A percentile compares a stretch with the other conserved stretches of the same genome.
Evolutionary conservation across 768 basidiomycete species (phyloP).

Genomic region (Amanita rubescens): DNA sequence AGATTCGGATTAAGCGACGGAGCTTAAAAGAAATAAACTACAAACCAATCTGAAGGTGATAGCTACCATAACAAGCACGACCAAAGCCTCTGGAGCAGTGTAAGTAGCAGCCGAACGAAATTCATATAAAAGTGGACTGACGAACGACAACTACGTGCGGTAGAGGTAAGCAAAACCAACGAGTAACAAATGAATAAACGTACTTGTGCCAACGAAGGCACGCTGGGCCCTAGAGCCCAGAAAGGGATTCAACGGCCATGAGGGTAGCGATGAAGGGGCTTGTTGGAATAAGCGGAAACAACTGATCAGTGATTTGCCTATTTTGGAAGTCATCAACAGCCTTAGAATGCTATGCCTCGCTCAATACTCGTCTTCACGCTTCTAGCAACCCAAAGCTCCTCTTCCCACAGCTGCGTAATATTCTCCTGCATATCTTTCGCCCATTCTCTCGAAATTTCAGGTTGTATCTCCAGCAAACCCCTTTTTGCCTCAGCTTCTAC

Average conservation of each 20-base stretch:
- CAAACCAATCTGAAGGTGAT: conserved; percentile 58
- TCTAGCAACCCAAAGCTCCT: conserved; percentile 47
- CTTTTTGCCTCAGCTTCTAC: conserved; percentile 9
- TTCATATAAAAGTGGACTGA: conserved; percentile 31
- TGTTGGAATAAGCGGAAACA: too few relatives aligned
- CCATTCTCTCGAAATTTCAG: conserved; percentile 16
- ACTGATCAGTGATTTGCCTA: not conserved
- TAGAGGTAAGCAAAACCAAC: conserved; percentile 9
- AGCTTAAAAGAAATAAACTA: conserved; percentile 15
- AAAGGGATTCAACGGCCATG: conserved; percentile 69
- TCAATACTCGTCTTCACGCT: conserved; percentile 39
- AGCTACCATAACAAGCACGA: conserved; percentile 69
- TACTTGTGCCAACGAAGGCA: conserved; percentile 67
- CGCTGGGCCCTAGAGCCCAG: conserved; percentile 67
- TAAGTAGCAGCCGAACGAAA: not conserved
- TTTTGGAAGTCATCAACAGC: not conserved
- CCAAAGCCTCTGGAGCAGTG: conserved; percentile 52
- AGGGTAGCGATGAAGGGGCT: conserved; percentile 8
- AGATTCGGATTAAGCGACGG: not conserved
- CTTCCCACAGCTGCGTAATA: conserved; percentile 52
- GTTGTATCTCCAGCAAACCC: conserved; percentile 9
- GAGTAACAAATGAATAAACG: conserved; percentile 16
- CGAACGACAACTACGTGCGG: conserved; percentile 43
- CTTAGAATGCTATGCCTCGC: conserved; percentile 41
- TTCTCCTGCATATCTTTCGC: conserved; percentile 20